A percentile compares a stretch with the other conserved stretches of the same genome.
phyloP scores from a whole-genome alignment of 176 grass and related monocot species.

The Themeda triandra region DNA sequence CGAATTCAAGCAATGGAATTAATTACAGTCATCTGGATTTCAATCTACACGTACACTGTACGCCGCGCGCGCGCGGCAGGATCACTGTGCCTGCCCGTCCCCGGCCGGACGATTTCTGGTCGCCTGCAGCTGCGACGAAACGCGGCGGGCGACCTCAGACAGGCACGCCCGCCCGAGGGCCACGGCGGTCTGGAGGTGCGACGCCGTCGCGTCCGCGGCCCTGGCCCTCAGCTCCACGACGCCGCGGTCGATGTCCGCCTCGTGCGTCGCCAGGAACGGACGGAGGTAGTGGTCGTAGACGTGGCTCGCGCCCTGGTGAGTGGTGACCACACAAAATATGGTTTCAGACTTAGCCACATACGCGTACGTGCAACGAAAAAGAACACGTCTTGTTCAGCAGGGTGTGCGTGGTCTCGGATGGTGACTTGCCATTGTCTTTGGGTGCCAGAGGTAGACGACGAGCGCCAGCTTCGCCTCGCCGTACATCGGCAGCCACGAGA shows the following conservation, averaged over 20 bases:
- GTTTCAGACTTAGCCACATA: neutral
- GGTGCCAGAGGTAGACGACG: constrained; percentile 71
- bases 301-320: constrained; percentile 37
- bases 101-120: neutral
- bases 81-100: constrained; percentile 12
- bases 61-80: neutral
- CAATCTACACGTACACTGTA: neutral
- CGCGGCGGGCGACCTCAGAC: constrained; percentile 24
- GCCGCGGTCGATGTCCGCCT: constrained; percentile 57
- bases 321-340: neutral
- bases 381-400: neutral
- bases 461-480: constrained; percentile 62
- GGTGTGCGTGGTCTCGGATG: neutral
- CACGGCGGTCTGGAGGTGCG: constrained; percentile 29
- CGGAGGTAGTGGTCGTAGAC: constrained; percentile 57
- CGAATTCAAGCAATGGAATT: too few species aligned
- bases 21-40: too few species aligned
- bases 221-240: constrained; percentile 50
- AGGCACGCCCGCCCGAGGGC: constrained; percentile 32
- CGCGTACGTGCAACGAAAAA: neutral
- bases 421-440: constrained; percentile 43
- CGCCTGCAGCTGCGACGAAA: constrained; percentile 23
- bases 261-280: constrained; percentile 51
- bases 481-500: constrained; percentile 85
- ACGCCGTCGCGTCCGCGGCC: constrained; percentile 32